phyloP scores from a whole-genome alignment of 495 filamentous ascomycete species.

The Bacidia rubella region DNA sequence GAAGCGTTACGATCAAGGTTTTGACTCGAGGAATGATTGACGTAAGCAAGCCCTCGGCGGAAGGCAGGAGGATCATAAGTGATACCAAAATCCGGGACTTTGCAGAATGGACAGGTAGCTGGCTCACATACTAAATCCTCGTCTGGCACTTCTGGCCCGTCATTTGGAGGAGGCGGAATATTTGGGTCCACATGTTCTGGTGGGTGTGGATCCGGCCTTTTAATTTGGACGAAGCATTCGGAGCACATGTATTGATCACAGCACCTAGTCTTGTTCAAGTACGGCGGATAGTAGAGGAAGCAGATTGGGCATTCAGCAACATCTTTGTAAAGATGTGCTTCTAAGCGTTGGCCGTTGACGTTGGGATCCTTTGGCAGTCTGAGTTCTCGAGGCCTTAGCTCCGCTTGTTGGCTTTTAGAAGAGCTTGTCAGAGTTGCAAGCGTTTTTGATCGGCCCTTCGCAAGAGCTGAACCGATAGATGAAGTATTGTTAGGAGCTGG shows the following conservation, averaged over 20 bases:
- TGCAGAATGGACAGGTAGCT: conserved; percentile 90
- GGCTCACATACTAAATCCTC: conserved; percentile 75
- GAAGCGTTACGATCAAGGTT: conserved; percentile 41
- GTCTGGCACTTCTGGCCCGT: conserved; percentile 33
- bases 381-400: conserved; percentile 63
- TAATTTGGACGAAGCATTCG: conserved; percentile 98
- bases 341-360: conserved; percentile 82
- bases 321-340: conserved; percentile 87
- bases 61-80: conserved; percentile 84
- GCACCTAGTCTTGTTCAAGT: conserved; percentile 88
- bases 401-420: conserved; percentile 54
- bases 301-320: conserved; percentile 89
- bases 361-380: conserved; percentile 70
- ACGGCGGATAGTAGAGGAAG: conserved; percentile 89
- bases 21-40: conserved; percentile 30
- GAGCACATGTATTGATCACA: conserved; percentile 97
- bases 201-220: conserved; percentile 86
- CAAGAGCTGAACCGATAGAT: conserved; percentile 48
- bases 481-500: conserved; percentile 36
- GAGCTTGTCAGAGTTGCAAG: conserved; percentile 64
- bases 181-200: conserved; percentile 63
- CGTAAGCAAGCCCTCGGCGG: conserved; percentile 67
- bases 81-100: conserved; percentile 86
- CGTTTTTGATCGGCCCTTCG: conserved; percentile 66
- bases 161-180: conserved; percentile 20